A percentile compares a stretch with the other conserved stretches of the same genome.
These are phyloP conservation scores for Clonostachys solani DNA, from an alignment of 2,329 filamentous ascomycete species.

Conservation along the genomic window DNA sequence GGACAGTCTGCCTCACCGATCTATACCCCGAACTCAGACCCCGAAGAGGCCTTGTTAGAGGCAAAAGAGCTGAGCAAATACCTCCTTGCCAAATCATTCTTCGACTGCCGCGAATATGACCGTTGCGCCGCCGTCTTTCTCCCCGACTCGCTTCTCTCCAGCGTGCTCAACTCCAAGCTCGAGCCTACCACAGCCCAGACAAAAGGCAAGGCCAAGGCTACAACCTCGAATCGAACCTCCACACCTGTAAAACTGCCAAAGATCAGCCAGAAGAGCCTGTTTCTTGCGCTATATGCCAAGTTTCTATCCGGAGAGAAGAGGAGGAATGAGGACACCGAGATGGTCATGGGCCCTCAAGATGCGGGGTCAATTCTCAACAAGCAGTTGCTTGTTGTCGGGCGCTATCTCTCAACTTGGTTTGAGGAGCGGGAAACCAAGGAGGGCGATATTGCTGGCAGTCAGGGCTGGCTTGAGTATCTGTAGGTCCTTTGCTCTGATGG, in stretches of 20 bases:
- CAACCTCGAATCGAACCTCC: slow-evolving; percentile 11
- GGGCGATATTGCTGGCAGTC: slow-evolving; percentile 57
- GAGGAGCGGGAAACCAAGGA: slow-evolving; percentile 55
- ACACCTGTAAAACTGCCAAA: slow-evolving; percentile 35
- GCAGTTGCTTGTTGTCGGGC: slow-evolving; percentile 72
- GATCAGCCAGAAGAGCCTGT: slow-evolving; percentile 87
- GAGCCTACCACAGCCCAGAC: slow-evolving; percentile 31
- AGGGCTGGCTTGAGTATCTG: slow-evolving; percentile 92
- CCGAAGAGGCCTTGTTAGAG: slow-evolving; percentile 71
- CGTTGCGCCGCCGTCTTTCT: slow-evolving; percentile 87
- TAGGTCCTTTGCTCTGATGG: slow-evolving; percentile 22
- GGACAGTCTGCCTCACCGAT: slow-evolving; percentile 32
- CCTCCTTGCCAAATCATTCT: slow-evolving; percentile 87
- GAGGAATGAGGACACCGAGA: slow-evolving; percentile 94
- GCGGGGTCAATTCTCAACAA: slow-evolving; percentile 81
- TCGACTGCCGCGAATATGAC: slow-evolving; percentile 93
- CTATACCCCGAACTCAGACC: slow-evolving; percentile 57
- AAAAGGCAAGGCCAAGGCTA: slow-evolving; percentile 53
- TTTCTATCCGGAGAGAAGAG: slow-evolving; percentile 92
- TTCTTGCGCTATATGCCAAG: slow-evolving; percentile 88
- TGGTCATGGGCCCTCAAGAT: slow-evolving; percentile 92
- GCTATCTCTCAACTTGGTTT: slow-evolving; percentile 79
- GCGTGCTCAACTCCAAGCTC: slow-evolving; percentile 47
- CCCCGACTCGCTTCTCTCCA: slow-evolving; percentile 71
- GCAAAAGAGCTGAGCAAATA: slow-evolving; percentile 77